phyloP scores from a whole-genome alignment of 495 filamentous ascomycete species.

The Penicillium herquei region DNA sequence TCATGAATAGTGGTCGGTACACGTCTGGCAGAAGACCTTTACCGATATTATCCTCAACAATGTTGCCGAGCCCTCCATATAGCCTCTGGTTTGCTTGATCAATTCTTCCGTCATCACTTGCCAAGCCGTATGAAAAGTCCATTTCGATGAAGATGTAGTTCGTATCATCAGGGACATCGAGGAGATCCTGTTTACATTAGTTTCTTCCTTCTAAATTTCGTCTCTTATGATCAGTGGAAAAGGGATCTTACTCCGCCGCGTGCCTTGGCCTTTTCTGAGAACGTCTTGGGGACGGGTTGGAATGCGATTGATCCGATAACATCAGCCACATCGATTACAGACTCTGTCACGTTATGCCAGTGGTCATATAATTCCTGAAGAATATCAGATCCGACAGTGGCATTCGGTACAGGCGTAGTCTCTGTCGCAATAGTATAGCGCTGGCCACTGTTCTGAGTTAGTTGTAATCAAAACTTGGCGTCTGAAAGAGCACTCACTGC shows the following conservation, averaged over 20 bases:
- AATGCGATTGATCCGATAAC: slow-evolving; percentile 54
- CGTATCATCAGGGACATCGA: slow-evolving; percentile 48
- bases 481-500: slow-evolving; percentile 12
- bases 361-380: slow-evolving; percentile 50
- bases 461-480: neutral
- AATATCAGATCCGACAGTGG: slow-evolving; percentile 36
- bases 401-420: slow-evolving; percentile 52
- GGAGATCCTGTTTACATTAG: slow-evolving; percentile 42
- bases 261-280: slow-evolving; percentile 46
- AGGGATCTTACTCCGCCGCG: slow-evolving; percentile 39
- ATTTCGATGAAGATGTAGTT: slow-evolving; percentile 58
- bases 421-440: slow-evolving; percentile 57
- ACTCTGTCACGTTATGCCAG: slow-evolving; percentile 47
- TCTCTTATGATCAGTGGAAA: neutral
- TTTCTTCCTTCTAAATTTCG: neutral
- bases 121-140: slow-evolving; percentile 50
- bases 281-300: slow-evolving; percentile 53
- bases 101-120: slow-evolving; percentile 44
- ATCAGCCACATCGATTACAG: slow-evolving; percentile 42
- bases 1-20: slow-evolving; percentile 60
- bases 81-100: slow-evolving; percentile 48
- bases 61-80: slow-evolving; percentile 30
- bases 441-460: slow-evolving; percentile 34
- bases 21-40: slow-evolving; percentile 47
- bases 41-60: slow-evolving; percentile 38